Evolutionary conservation across 2,329 filamentous ascomycete genomes (phyloP), one percentile per base, ranked within the genome.

Genomic region (Alternaria novae-zelandiae): DNA sequence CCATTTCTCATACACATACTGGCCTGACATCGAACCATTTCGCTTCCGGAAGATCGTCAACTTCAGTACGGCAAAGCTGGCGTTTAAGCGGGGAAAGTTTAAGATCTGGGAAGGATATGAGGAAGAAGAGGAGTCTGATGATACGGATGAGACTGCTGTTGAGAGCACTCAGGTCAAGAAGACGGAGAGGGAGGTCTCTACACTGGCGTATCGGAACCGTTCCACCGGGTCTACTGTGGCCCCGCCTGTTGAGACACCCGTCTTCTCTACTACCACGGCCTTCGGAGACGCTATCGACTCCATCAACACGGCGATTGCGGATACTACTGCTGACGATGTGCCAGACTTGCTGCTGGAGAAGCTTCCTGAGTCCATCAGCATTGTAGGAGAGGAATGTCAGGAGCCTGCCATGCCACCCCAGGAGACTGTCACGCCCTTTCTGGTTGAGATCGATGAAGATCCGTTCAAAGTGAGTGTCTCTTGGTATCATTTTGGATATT

Each of bases 381-480:
- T 13, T 23, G 30, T 41, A 12, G 3, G 8, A 36, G 9, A 53
- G 3, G 5, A n/a, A 51, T 2, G 4, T 1, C 49, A 53, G 20
- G 49, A 36, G 30, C 36, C n/a, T 2, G 9, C 2, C 36, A 17
- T 17, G 5, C 1, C n/a, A 41, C 1, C 36, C 9, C 15, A 41
- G 36, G 15, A 2, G 47, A 3, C 20, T 32, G n/a, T 12, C 5
- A 46, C 8, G 17, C 41, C 12, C 13, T 5, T 44, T 20, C 3
- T 23, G 25, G 28, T 15, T 10, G 43, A 56, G 20, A 3, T 32
- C 5, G 41, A 46, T 6, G 26, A 60, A 17, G 65, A 68, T 41
- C 63, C 61, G 15, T 66, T 68, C 57, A 65, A 68, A 45, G 65
- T 54, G 25, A 50, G 51, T 53, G 47, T 41, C 12, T 30, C 13